A percentile compares a stretch with the other conserved stretches of the same genome.
Evolutionary conservation across 805 yeast genomes (phyloP).

Genomic region (Candida andamanensis): DNA sequence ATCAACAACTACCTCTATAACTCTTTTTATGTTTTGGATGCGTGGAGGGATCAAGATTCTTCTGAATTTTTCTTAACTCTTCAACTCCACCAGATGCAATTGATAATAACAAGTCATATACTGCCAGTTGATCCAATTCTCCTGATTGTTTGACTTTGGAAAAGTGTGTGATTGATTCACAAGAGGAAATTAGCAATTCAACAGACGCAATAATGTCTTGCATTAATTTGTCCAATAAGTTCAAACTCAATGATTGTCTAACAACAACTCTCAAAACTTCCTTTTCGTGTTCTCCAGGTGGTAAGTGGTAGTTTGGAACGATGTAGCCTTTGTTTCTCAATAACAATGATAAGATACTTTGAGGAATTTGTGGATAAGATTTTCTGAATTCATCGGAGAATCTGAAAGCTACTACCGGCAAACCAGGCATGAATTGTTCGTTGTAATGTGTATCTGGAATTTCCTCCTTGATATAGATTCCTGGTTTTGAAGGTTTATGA

Average conservation of each 20-base stretch:
- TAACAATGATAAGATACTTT: conserved; percentile 64
- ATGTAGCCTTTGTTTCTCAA: conserved; percentile 81
- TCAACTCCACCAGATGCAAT: conserved; percentile 54
- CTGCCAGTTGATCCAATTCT: conserved; percentile 26
- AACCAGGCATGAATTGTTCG: conserved; percentile 59
- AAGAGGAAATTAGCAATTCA: conserved; percentile 48
- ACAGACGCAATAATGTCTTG: conserved; percentile 50
- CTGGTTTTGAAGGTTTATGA: conserved; percentile 47
- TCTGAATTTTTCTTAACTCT: conserved; percentile 24
- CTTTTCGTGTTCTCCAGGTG: conserved; percentile 47
- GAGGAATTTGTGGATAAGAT: conserved; percentile 77
- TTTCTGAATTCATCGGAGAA: conserved; percentile 54
- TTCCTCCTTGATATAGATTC: conserved; percentile 16
- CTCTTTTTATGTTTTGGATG: conserved; percentile 23
- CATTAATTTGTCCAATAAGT: conserved; percentile 59
- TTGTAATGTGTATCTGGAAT: conserved; percentile 24
- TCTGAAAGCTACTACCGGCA: conserved; percentile 87
- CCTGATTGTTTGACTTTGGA: conserved; percentile 8
- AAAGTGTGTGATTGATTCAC: conserved; percentile 33
- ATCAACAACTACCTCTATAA: conserved; percentile 35
- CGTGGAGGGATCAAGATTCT: conserved; percentile 16
- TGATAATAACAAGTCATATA: conserved; percentile 46
- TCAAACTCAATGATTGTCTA: conserved; percentile 59
- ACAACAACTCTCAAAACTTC: conserved; percentile 86
- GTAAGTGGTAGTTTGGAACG: conserved; percentile 83